Percentiles rank a stretch among this genome's conserved stretches.
phyloP scores from a whole-genome alignment of 495 filamentous ascomycete species.

The Trichoderma asperelloides region DNA sequence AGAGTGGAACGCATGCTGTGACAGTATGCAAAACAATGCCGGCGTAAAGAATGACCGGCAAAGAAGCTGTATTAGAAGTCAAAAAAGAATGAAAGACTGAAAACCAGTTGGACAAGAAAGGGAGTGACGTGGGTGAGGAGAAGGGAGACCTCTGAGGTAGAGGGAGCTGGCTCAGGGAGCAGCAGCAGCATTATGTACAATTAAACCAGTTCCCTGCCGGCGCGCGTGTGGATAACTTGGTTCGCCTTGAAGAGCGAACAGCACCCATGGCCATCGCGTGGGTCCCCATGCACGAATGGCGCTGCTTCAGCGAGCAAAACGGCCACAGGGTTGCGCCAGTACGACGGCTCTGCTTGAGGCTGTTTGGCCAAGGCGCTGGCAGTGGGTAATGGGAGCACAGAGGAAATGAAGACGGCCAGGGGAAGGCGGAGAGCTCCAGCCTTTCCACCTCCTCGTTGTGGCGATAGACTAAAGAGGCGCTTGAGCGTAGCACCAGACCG shows the following conservation, averaged over 20 bases:
- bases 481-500: not conserved
- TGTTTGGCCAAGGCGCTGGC: not conserved
- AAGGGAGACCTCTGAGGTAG: not conserved
- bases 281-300: not conserved
- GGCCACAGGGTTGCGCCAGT: slow-evolving; percentile 1
- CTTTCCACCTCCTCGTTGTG: not conserved
- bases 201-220: not conserved
- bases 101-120: slow-evolving; percentile 1
- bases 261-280: not conserved
- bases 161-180: not conserved
- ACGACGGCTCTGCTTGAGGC: not conserved
- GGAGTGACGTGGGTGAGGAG: slow-evolving; percentile 1
- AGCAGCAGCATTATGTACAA: slow-evolving; percentile 6
- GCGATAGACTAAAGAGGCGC: not conserved
- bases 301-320: not conserved
- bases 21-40: not conserved
- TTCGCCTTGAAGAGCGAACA: not conserved
- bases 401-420: not conserved
- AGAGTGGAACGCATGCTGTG: slow-evolving; percentile 4
- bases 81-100: not conserved
- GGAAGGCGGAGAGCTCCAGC: not conserved
- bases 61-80: not conserved
- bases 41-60: slow-evolving; percentile 7
- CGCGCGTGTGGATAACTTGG: not conserved
- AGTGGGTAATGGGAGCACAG: slow-evolving; percentile 1